Evolutionary conservation across 495 filamentous ascomycete species (phyloP), one percentile per base, ranked within the genome.

Genomic region (Rhizodiscina lignyota): DNA sequence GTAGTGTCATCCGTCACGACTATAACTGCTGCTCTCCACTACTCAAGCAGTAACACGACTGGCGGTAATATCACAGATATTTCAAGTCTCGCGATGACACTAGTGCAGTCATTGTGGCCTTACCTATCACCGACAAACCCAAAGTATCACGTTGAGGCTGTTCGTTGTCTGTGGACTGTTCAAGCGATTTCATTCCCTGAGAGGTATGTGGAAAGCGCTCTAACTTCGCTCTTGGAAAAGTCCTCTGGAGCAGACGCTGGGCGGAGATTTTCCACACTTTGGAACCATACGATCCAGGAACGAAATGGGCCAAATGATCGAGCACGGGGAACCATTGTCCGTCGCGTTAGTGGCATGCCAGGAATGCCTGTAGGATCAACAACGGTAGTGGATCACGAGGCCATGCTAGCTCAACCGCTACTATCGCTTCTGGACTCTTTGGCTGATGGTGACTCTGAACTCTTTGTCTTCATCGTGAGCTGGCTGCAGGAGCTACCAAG

Each of bases 91-190:
- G n/a, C n/a, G n/a, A n/a, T n/a, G n/a, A n/a, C n/a, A n/a, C n/a
- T n/a, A n/a, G n/a, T n/a, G n/a, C n/a, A n/a, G n/a, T n/a, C n/a
- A n/a, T 61, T 86, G 0, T 96, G 87, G 87, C 43, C 58, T 18
- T 85, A 78, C 50, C 60, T 94, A 22, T 82, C 83, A 0, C 75
- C 82, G 17, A 58, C 75, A 15, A 76, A 74, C 37, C 86, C 84
- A 0, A 91, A 91, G 48, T 86, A 86, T 43, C 89, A 93, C 51
- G 83, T 96, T 17, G 87, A 96, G 53, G 74, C 83, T 22, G 82
- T 91, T 31, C 77, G 80, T 33, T 79, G 73, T 41, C 56, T 96
- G 11, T 91, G 86, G 79, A 71, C 79, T 33, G 58, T 96, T 29
- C 83, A 96, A 44, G 70, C 70, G 0, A 67, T 71, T 5, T 67